Percentiles rank a stretch among this genome's conserved stretches.
These are phyloP conservation scores for Syzygium aromaticum DNA, from an alignment of 345 rosid species.

Conservation along the genomic window DNA sequence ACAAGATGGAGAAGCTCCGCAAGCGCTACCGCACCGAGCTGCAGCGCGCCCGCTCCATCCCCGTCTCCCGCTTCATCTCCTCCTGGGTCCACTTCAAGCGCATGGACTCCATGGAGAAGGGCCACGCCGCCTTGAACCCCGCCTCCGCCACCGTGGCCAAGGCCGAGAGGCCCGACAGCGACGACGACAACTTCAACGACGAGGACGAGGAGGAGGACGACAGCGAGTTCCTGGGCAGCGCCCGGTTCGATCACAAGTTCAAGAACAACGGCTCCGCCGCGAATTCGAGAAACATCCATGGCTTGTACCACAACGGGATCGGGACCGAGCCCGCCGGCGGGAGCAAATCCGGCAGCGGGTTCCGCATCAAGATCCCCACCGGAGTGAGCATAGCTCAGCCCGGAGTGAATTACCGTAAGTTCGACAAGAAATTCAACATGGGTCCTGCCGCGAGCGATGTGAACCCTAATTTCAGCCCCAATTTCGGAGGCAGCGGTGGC, in stretches of 20 bases:
- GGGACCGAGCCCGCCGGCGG: slow-evolving; percentile 32
- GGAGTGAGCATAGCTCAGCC: slow-evolving; percentile 78
- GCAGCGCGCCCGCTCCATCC: slow-evolving; percentile 83
- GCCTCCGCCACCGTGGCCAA: not conserved
- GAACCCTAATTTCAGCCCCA: slow-evolving; percentile 5
- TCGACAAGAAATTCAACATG: slow-evolving; percentile 31
- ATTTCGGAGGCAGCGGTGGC: slow-evolving; percentile 3
- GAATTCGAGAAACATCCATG: slow-evolving; percentile 43
- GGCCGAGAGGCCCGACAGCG: slow-evolving; percentile 8
- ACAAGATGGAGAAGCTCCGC: slow-evolving; percentile 98
- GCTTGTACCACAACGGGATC: slow-evolving; percentile 48
- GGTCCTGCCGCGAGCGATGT: not conserved
- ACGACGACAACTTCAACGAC: slow-evolving; percentile 21
- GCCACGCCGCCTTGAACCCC: slow-evolving; percentile 15
- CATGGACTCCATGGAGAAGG: slow-evolving; percentile 89
- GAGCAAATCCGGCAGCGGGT: slow-evolving; percentile 28
- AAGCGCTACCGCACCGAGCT: slow-evolving; percentile 84
- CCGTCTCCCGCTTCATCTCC: slow-evolving; percentile 61
- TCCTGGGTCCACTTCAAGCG: slow-evolving; percentile 85
- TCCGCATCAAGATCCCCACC: slow-evolving; percentile 71
- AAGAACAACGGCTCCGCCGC: slow-evolving; percentile 16
- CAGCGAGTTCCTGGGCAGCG: slow-evolving; percentile 11
- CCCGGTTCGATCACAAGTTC: slow-evolving; percentile 12
- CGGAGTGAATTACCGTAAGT: slow-evolving; percentile 35
- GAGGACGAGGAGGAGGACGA: slow-evolving; percentile 33